Base-by-base conservation (phyloP, 495 filamentous ascomycete genomes). In the Saxophila tyrrhenica region DNA sequence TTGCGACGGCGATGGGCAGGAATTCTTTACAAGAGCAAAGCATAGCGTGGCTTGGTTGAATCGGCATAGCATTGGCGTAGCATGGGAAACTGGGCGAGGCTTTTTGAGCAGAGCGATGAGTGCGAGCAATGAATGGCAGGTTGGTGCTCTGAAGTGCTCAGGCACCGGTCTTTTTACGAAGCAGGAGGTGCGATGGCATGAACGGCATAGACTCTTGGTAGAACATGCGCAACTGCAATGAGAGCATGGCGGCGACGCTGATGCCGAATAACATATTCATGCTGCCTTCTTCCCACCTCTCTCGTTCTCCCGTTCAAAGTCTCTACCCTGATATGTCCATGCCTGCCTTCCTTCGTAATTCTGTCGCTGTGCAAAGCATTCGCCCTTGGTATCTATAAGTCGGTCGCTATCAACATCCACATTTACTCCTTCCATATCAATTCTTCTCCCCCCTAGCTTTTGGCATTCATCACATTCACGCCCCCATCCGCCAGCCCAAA, bases 401-500 rank as follows among this genome's bases (percentile, higher is more conserved):
- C n/a, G n/a, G n/a, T n/a, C n/a, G n/a, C n/a, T n/a, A n/a, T n/a
- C n/a, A n/a, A n/a, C n/a, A n/a, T n/a, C n/a, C n/a, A n/a, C n/a
- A n/a, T n/a, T n/a, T n/a, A n/a, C n/a, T n/a, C n/a, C n/a, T n/a
- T n/a, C n/a, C n/a, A n/a, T n/a, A n/a, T n/a, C n/a, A n/a, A 5
- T 35, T 48, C 35, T 20, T 55, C 24, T 32, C 43, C 16, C 23
- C 45, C 48, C 17, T 19, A 53, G 20, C 22, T 62, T 49, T 54
- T 41, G 48, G 58, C 60, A 9, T 42, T 46, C 56, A 57, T 59
- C 17, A 65, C 58, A 58, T 59, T 25, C 2, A 72, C 67, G 29
- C 46, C 64, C 45, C 88, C 88, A 66, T 91, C 81, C 50, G 84
- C 78, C 84, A 88, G 87, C 16, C 92, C 92, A 68, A 97, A 97